Conservation (phyloP, 2,329 filamentous ascomycete species). For the Claviceps sp. region DNA sequence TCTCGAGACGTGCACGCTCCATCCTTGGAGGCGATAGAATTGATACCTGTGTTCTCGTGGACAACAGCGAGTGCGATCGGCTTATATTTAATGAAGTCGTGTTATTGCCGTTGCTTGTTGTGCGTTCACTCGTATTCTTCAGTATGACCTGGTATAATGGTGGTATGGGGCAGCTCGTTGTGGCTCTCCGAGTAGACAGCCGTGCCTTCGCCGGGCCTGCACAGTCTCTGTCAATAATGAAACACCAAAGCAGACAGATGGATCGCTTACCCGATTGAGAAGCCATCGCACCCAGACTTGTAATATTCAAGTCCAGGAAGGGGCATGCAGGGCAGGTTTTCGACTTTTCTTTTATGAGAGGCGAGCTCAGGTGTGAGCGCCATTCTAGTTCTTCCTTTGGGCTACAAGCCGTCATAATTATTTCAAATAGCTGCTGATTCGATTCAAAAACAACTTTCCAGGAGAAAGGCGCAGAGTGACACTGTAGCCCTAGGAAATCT, state of each 20-base stretch:
- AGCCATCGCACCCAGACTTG: slow-evolving; percentile 61
- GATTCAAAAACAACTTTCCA: slow-evolving; percentile 87
- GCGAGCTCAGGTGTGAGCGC: slow-evolving; percentile 51
- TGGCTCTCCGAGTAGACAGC: slow-evolving; percentile 67
- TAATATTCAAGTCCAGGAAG: slow-evolving; percentile 56
- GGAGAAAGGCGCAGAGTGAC: slow-evolving; percentile 71
- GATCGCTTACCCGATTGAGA: slow-evolving; percentile 47
- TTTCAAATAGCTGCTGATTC: slow-evolving; percentile 63
- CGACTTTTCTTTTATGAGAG: slow-evolving; percentile 34
- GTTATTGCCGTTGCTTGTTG: slow-evolving; percentile 32
- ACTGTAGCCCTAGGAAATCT: slow-evolving; percentile 56
- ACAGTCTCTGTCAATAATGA: neutral
- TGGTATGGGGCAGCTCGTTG: slow-evolving; percentile 56
- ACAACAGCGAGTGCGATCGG: slow-evolving; percentile 68
- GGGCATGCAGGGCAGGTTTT: slow-evolving; percentile 39
- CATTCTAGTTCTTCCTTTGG: slow-evolving; percentile 68
- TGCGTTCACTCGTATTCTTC: slow-evolving; percentile 65
- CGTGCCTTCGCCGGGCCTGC: slow-evolving; percentile 49
- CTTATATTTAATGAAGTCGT: slow-evolving; percentile 44
- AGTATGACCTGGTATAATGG: slow-evolving; percentile 66
- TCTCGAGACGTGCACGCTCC: slow-evolving; percentile 67
- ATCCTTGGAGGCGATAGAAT: slow-evolving; percentile 61
- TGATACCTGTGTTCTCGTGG: slow-evolving; percentile 50
- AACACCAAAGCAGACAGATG: neutral
- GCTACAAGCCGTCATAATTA: slow-evolving; percentile 79